Evolutionary conservation across 2,329 filamentous ascomycete genomes (phyloP), one percentile per base, ranked within the genome.

Genomic region (Colletotrichum ledebouriae): DNA sequence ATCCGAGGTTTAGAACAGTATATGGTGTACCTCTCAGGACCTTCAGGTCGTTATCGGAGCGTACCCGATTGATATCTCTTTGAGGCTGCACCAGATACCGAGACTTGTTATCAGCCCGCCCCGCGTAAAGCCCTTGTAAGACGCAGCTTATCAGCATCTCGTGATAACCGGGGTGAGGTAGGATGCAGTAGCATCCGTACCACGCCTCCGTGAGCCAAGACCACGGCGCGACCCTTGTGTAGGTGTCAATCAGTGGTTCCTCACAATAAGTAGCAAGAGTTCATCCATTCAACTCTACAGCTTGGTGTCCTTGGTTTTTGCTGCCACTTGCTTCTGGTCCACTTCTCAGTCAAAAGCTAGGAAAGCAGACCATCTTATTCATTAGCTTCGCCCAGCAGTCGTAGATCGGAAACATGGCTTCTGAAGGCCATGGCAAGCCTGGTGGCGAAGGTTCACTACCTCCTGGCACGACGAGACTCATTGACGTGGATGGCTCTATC

Each of bases 391-490:
- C 13, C 37, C 13, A 39, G 11, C 12, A 39, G 37, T 4, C 9
- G 4, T 39, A 39, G 37, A 13, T 13, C 4, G 2, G 37, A 11
- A 39, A 13, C 9, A 39, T 55, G 41, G 41, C 37, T 12, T 42
- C 25, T 33, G 5, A 13, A 41, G 12, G 15, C 11, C 49, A 17
- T 58, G 13, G 9, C 3, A 47, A 53, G 12, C 11, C 17, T 3
- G 49, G 17, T 11, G 15, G 37, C 6, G 25, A 57, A 6, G 34
- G 4, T 2, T 29, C 29, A 9, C 12, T 67, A 1, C 63, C 63
- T 5, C 63, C 63, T 1, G 63, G 63, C 42, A 67, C 63, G 11
- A 25, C 63, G 2, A 55, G 59, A n/a, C 63, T 67, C n/a, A 63
- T 67, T 34, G 63, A 63, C 25, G 17, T 50, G 10, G 63, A 67